A percentile compares a stretch with the other conserved stretches of the same genome.
Conservation (phyloP, 139 green algal species). For the Astrephomene gubernaculifera region DNA sequence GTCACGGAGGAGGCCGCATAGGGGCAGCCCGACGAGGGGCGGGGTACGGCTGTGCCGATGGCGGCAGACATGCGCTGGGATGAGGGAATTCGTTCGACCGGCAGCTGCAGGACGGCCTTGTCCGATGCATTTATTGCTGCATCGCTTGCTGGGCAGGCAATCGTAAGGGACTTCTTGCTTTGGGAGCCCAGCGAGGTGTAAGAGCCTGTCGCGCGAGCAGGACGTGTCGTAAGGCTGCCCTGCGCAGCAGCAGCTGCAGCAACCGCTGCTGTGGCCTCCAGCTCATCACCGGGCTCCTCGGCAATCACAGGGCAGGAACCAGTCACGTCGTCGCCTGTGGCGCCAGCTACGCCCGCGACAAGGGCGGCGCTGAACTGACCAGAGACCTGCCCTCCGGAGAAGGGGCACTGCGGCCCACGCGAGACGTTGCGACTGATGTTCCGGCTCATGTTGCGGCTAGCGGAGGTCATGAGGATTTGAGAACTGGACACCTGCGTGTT, state of each 20-base stretch:
- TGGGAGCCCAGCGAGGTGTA: too few relatives aligned
- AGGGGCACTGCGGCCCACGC: slow-evolving; percentile 15
- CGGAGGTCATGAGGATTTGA: too few relatives aligned
- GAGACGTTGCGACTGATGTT: slow-evolving; percentile 2
- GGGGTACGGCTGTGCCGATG: neutral
- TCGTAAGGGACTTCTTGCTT: neutral
- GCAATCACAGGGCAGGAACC: neutral
- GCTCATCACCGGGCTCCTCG: neutral
- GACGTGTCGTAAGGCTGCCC: too few relatives aligned
- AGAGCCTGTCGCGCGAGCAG: too few relatives aligned
- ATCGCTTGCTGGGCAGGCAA: neutral
- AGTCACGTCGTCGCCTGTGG: neutral
- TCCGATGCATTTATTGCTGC: neutral
- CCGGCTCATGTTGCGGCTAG: too few relatives aligned
- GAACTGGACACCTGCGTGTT: too few relatives aligned
- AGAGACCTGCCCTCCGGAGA: neutral
- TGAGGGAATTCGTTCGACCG: too few relatives aligned
- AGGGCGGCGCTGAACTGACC: neutral
- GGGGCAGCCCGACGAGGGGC: neutral
- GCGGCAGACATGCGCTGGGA: neutral
- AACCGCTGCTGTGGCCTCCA: neutral
- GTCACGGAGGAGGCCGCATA: too few relatives aligned
- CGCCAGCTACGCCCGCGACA: neutral
- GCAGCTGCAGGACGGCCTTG: too few relatives aligned
- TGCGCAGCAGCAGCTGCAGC: neutral